Evolutionary conservation across 192 early-diverging fungal genomes (phyloP).

Genomic region (Podila minutissima): DNA sequence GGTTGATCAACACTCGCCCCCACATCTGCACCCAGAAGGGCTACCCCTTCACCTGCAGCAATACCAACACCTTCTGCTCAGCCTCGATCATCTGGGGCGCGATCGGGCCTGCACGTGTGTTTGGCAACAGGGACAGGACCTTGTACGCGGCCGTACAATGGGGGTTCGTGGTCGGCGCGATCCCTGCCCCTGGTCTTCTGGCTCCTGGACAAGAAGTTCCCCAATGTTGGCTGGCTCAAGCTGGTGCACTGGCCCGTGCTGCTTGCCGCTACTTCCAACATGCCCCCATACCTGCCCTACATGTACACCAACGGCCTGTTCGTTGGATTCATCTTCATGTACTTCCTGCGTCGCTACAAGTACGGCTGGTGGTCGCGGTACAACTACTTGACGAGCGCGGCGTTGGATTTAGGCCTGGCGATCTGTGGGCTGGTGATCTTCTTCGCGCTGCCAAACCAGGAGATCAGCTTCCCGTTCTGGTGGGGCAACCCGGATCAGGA

Average conservation of each 20-base stretch:
- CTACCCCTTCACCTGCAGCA: slow-evolving; percentile 56
- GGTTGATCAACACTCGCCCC: slow-evolving; percentile 46
- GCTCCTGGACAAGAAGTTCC: too few relatives aligned
- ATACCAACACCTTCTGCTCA: slow-evolving; percentile 62
- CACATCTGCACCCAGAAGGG: slow-evolving; percentile 49
- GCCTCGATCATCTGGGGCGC: slow-evolving; percentile 78
- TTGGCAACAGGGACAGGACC: slow-evolving; percentile 38
- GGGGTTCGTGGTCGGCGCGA: not conserved
- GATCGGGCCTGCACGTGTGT: slow-evolving; percentile 71
- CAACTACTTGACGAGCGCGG: slow-evolving; percentile 32
- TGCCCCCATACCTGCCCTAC: slow-evolving; percentile 7
- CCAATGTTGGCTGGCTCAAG: slow-evolving; percentile 14
- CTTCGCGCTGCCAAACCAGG: slow-evolving; percentile 26
- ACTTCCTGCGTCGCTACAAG: too few relatives aligned
- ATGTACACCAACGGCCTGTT: too few relatives aligned
- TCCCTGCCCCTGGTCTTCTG: too few relatives aligned
- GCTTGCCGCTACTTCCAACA: too few relatives aligned
- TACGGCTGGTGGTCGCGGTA: too few relatives aligned
- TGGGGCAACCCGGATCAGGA: slow-evolving; percentile 46
- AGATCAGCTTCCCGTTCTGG: slow-evolving; percentile 5
- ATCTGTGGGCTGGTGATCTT: slow-evolving; percentile 57
- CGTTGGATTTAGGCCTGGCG: slow-evolving; percentile 66
- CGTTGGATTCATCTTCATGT: too few relatives aligned
- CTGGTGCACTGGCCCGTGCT: slow-evolving; percentile 63
- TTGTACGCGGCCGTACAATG: slow-evolving; percentile 1